Conservation (phyloP, 768 basidiomycete genomes). For the Lentinula raphanica region DNA sequence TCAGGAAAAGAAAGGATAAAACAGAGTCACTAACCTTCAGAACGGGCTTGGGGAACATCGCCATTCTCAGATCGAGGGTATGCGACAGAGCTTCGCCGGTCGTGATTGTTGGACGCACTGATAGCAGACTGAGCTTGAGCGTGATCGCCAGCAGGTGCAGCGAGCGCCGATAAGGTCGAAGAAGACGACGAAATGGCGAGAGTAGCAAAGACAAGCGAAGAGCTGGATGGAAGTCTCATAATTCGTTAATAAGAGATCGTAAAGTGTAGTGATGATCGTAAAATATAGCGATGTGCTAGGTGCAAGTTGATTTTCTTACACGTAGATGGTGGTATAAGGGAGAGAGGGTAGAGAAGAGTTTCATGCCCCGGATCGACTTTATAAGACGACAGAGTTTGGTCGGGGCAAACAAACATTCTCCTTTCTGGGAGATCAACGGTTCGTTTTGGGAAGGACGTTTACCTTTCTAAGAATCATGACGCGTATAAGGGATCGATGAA, state of each 20-base stretch:
- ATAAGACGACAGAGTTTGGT: background rate
- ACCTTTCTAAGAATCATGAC: background rate
- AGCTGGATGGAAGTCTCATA: slow-evolving; percentile 43
- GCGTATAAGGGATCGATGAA: background rate
- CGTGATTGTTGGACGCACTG: slow-evolving; percentile 3
- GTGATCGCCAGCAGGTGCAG: slow-evolving; percentile 34
- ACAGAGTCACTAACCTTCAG: background rate
- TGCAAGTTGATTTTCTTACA: background rate
- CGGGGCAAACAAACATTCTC: background rate
- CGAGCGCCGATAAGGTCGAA: slow-evolving; percentile 25
- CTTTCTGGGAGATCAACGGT: background rate
- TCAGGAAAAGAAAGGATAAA: background rate
- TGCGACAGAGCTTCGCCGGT: slow-evolving; percentile 4
- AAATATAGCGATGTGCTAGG: background rate
- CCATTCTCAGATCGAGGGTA: background rate
- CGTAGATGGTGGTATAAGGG: slow-evolving; percentile 2
- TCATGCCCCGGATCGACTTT: background rate
- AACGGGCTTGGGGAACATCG: background rate
- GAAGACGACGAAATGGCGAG: slow-evolving; percentile 49
- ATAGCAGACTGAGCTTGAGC: slow-evolving; percentile 14
- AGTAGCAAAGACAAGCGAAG: slow-evolving; percentile 41
- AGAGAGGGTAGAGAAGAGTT: background rate
- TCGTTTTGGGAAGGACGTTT: background rate
- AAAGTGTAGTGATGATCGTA: slow-evolving; percentile 5
- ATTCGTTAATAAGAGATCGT: slow-evolving; percentile 12